Evolutionary conservation across 176 grass and related monocot species (phyloP), one percentile per base, ranked within the genome.

Genomic region (Carex parvula): DNA sequence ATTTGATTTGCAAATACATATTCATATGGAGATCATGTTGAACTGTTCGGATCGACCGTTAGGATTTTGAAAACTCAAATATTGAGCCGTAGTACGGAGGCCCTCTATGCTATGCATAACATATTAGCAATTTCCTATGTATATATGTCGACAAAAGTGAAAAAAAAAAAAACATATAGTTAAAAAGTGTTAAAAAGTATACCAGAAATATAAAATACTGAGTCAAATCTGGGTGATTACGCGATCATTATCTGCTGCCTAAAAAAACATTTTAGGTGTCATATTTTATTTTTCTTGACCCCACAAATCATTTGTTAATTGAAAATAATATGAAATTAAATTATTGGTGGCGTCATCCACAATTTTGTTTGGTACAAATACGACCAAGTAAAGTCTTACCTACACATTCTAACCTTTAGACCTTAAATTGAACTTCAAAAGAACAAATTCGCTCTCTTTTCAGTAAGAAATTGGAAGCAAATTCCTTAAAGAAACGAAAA

Each of bases 351-450:
- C 80, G 66, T 82, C 61, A 82, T 30, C 60, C 11, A 50, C 58
- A 82, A 82, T 82, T 48, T 82, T 67, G 80, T 62, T 64, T 52
- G 80, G 80, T 67, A 21, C 20, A 67, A 67, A 53, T 64, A 64
- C 26, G 17, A 61, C 39, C 16, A 12, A 29, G 80, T 53, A 82
- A 64, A 41, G 39, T 82, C 80, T 53, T 48, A 82, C 80, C 80
- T 52, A 53, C 44, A 48, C 60, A 81, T 41, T 22, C 17, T 53
- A 54, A 63, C 61, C 60, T 67, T 66, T 64, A 82, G 60, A 82
- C 80, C 80, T 26, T 67, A 82, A 56, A 56, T 75, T 76, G 48
- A 76, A 13, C 11, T 30, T 76, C 44, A 81, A 67, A 67, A 63
- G 20, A 67, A 50, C 13, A 82, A 66, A 53, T 63, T 82, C 12